A percentile compares a stretch with the other conserved stretches of the same genome.
phyloP scores from a whole-genome alignment of 139 green algal genomes.

The Coelastrella sp. region DNA sequence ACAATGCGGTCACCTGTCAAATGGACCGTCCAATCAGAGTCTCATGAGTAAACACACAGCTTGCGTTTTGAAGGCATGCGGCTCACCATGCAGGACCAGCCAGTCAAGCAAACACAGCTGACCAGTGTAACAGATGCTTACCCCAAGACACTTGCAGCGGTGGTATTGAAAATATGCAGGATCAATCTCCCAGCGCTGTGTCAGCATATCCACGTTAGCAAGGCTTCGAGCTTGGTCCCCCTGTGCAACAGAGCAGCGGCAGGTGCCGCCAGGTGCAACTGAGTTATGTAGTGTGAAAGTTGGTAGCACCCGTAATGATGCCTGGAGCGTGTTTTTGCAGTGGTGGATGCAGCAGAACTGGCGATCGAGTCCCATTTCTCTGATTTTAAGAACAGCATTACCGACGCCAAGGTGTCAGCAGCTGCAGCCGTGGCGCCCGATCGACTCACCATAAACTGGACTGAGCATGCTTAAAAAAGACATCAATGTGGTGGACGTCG shows the following conservation, averaged over 20 bases:
- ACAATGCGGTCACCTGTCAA: too few species aligned
- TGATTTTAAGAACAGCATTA: too few species aligned
- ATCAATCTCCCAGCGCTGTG: background rate
- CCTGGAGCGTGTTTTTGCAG: background rate
- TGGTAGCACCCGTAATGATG: background rate
- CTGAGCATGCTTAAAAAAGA: too few species aligned
- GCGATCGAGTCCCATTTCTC: too few species aligned
- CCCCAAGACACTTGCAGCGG: constrained; percentile 30
- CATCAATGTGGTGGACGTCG: background rate
- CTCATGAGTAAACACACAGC: too few species aligned
- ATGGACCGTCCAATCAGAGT: too few species aligned
- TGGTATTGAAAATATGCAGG: constrained; percentile 24
- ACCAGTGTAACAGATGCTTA: background rate
- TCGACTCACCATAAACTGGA: too few species aligned
- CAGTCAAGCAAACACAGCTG: background rate
- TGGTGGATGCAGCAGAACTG: too few species aligned
- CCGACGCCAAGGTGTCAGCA: too few species aligned
- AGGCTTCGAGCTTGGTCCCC: background rate
- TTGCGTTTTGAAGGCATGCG: too few species aligned
- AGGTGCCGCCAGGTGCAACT: background rate
- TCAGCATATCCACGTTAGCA: background rate
- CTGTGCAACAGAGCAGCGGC: background rate
- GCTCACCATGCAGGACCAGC: background rate
- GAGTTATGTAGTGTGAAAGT: background rate
- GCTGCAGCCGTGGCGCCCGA: too few species aligned